phyloP scores from a whole-genome alignment of 345 rosid genomes.

The Clarkia xantiana region DNA sequence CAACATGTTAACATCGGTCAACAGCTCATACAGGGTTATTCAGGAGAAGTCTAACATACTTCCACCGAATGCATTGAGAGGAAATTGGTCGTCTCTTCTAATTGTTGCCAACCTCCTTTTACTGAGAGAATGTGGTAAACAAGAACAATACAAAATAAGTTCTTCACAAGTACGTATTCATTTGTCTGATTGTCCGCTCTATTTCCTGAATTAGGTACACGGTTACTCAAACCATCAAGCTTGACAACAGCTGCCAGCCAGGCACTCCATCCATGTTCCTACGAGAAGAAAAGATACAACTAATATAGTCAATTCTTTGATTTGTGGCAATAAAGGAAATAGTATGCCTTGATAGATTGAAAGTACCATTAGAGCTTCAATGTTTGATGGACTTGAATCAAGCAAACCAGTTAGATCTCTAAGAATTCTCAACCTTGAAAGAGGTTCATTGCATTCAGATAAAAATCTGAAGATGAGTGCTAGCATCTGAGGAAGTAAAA shows the following conservation, averaged over 20 bases:
- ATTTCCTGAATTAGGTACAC: conserved; percentile 26
- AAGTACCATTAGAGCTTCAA: conserved; percentile 86
- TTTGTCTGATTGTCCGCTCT: conserved; percentile 25
- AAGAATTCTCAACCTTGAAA: conserved; percentile 54
- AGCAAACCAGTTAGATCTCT: conserved; percentile 73
- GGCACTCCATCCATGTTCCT: conserved; percentile 96
- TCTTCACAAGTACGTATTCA: conserved; percentile 58
- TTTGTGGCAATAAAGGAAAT: not conserved
- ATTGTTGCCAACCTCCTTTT: conserved; percentile 96
- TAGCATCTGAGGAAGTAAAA: conserved; percentile 72
- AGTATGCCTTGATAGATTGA: not conserved
- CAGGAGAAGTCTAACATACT: conserved; percentile 26
- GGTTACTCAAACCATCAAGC: conserved; percentile 57
- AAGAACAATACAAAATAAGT: conserved; percentile 64
- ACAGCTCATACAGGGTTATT: no score
- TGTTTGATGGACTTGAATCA: conserved; percentile 72
- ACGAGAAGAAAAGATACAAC: conserved; percentile 3
- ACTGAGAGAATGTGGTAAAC: conserved; percentile 62
- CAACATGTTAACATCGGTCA: no score
- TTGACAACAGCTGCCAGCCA: conserved; percentile 59
- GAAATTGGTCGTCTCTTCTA: conserved; percentile 86
- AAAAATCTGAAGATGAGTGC: conserved; percentile 62
- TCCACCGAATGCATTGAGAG: conserved; percentile 46
- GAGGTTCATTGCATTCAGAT: conserved; percentile 46
- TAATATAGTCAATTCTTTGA: no score